Evolutionary conservation across 2,329 filamentous ascomycete species (phyloP), one percentile per base, ranked within the genome.

Genomic region (Eutypa lata): DNA sequence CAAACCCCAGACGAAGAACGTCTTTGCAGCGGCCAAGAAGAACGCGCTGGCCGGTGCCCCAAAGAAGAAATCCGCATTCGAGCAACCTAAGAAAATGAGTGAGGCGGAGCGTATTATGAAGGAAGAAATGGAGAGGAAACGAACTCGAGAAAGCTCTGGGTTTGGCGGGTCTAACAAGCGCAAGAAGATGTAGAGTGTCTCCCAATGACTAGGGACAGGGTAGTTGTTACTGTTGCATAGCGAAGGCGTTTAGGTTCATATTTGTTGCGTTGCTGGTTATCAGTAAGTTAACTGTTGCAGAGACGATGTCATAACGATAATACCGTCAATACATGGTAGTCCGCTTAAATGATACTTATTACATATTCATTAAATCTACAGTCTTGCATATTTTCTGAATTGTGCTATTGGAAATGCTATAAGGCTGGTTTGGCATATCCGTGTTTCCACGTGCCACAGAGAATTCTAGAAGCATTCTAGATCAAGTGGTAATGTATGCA

Each of bases 41-140:
- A 93, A 92, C 58, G 84, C 86, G 0, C 73, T 90, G 2, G 68
- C 70, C 0, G 73, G 74, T 0, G 79, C 81, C 1, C 74, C 79
- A 3, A 90, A 90, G 70, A 90, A 90, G 67, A 57, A 69, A 1
- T 62, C 73, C 31, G 79, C 76, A 11, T 72, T 82, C 3, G 83
- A 84, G 56, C 80, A 81, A 51, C 86, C 84, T 2, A 91, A 89
- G 77, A 94, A 89, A 64, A 93, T 96, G 82, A 93, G 89, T 63
- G 90, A 95, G 66, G 88, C 87, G 3, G 91, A 93, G 71, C 81
- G 88, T 50, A 95, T 94, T 64, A 96, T 96, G 91, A 90, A 88
- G 70, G 87, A 89, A 62, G 89, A 92, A 65, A 79, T 90, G 71
- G 88, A 91, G 61, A 78, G 80, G 58, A 91, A 91, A 67, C 77